phyloP scores from a whole-genome alignment of 2,329 filamentous ascomycete species.

The Lecanicillium sp. region DNA sequence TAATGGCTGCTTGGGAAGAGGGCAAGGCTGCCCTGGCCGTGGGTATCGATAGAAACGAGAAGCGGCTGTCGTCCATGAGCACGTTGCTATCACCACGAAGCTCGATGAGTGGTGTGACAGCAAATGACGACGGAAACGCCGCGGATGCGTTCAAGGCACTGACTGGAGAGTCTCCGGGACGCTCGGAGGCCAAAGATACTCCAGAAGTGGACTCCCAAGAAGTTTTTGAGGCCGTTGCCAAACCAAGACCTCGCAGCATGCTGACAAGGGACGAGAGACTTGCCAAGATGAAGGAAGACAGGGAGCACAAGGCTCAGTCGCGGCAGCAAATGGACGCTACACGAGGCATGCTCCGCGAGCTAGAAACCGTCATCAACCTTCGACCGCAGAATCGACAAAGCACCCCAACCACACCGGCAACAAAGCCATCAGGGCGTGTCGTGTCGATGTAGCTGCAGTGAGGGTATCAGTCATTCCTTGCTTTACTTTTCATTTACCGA shows the following conservation, averaged over 20 bases:
- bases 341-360: conserved; percentile 82
- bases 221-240: conserved; percentile 84
- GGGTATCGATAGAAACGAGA: conserved; percentile 75
- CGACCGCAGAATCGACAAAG: conserved; percentile 33
- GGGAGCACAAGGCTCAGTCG: conserved; percentile 61
- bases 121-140: conserved; percentile 43
- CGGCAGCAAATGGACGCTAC: conserved; percentile 73
- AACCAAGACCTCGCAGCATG: conserved; percentile 58
- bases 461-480: conserved; percentile 8
- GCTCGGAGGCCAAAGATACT: conserved; percentile 41
- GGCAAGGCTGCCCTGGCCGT: conserved; percentile 76
- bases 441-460: conserved; percentile 37
- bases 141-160: conserved; percentile 65
- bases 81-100: conserved; percentile 48
- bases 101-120: conserved; percentile 60
- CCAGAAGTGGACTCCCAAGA: conserved; percentile 63
- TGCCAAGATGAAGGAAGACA: conserved; percentile 78
- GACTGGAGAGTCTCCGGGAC: conserved; percentile 58
- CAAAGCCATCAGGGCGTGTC: conserved; percentile 24
- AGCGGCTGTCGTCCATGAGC: conserved; percentile 56
- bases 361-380: conserved; percentile 76
- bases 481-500: conserved; percentile 2
- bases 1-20: conserved; percentile 79
- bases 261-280: conserved; percentile 84
- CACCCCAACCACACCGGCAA: conserved; percentile 21